phyloP scores from a whole-genome alignment of 148 eudicot species.

The Amaranthus hypochondriacus region DNA sequence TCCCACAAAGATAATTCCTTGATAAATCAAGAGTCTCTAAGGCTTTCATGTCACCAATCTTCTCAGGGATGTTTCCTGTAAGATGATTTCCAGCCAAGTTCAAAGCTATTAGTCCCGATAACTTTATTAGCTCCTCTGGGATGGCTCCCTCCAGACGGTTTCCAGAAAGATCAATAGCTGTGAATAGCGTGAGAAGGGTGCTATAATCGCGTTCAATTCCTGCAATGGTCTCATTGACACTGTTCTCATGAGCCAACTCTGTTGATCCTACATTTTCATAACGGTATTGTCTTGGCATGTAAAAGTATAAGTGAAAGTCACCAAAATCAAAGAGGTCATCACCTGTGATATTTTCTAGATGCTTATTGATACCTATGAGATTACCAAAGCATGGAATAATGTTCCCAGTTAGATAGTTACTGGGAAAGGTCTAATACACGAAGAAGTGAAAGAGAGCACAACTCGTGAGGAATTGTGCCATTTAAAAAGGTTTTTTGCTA shows the following conservation, averaged over 20 bases:
- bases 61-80: conserved; percentile 9
- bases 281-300: too few species aligned
- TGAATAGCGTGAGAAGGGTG: not conserved
- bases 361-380: conserved; percentile 7
- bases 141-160: conserved; percentile 23
- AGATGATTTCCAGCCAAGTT: conserved; percentile 25
- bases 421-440: conserved; percentile 12
- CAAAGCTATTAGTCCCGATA: not conserved
- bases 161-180: conserved; percentile 26
- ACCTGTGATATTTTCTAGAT: too few species aligned
- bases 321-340: not conserved
- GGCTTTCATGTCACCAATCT: conserved; percentile 18
- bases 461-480: conserved; percentile 7
- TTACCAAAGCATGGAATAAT: conserved; percentile 8
- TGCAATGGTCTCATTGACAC: conserved; percentile 6
- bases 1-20: conserved; percentile 19
- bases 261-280: too few species aligned
- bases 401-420: conserved; percentile 3
- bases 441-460: conserved; percentile 14
- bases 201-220: conserved; percentile 20
- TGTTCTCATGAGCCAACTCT: too few species aligned
- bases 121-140: conserved; percentile 15
- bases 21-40: conserved; percentile 27
- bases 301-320: too few species aligned
- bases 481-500: conserved; percentile 6